phyloP scores from a whole-genome alignment of 257 asterid species.

The Solanum tacnaense region DNA sequence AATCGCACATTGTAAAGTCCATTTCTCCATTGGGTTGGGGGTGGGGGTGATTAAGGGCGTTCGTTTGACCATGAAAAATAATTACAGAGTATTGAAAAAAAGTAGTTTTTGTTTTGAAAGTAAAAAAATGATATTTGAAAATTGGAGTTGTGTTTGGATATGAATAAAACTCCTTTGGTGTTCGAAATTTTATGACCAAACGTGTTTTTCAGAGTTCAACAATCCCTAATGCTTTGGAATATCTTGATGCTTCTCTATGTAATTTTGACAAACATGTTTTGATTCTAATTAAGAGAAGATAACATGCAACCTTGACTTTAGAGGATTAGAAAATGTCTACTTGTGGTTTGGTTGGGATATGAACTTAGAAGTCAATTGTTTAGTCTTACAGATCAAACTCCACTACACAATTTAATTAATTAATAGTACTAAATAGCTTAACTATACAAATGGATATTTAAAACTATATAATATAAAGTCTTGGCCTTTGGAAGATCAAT shows the following conservation, averaged over 20 bases:
- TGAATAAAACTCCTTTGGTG: not conserved
- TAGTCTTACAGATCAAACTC: not conserved
- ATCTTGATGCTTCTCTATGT: not conserved
- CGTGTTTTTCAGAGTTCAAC: not conserved
- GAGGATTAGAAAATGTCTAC: not conserved
- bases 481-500: not conserved
- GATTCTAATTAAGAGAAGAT: not conserved
- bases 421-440: not conserved
- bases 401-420: not conserved
- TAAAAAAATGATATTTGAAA: too few species aligned
- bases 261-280: not conserved
- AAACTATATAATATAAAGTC: not conserved
- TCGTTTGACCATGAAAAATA: not conserved
- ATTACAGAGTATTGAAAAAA: too few species aligned
- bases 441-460: not conserved
- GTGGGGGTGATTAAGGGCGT: not conserved
- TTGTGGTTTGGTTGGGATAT: not conserved
- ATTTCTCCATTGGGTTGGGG: not conserved
- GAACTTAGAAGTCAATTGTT: not conserved
- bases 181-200: not conserved
- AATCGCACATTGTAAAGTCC: rapidly evolving
- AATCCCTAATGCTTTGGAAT: too few species aligned
- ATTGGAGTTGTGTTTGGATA: not conserved
- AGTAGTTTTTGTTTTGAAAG: not conserved
- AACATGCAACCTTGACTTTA: not conserved